phyloP scores from a whole-genome alignment of 73 alveolate species.

The Stentor roeselii region DNA sequence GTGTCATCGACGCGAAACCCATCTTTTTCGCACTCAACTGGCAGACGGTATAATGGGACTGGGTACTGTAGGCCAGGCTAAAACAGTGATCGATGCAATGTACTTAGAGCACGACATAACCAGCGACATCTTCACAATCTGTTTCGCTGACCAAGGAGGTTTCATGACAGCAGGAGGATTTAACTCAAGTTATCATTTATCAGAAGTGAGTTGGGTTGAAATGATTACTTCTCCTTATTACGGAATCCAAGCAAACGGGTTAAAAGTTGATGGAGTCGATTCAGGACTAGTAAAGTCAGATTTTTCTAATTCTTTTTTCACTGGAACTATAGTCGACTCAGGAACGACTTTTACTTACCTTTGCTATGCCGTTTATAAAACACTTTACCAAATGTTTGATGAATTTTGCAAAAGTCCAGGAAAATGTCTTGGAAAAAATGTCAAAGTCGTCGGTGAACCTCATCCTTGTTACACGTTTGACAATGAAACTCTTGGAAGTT shows the following conservation, averaged over 20 bases:
- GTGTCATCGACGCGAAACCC: conserved; percentile 82
- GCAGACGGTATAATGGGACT: conserved; percentile 93
- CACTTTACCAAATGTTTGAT: neutral
- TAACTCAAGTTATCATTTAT: conserved; percentile 40
- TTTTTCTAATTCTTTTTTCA: neutral
- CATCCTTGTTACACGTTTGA: neutral
- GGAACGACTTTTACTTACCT: conserved; percentile 78
- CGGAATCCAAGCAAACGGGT: neutral
- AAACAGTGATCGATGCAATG: conserved; percentile 58
- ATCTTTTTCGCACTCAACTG: conserved; percentile 69
- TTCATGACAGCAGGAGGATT: conserved; percentile 75
- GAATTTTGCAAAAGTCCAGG: neutral
- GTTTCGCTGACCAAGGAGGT: conserved; percentile 67
- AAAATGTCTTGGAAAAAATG: neutral
- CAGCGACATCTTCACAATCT: conserved; percentile 61
- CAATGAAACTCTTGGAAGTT: neutral
- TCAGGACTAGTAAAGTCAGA: conserved; percentile 14
- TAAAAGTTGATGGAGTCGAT: neutral
- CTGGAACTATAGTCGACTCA: conserved; percentile 55
- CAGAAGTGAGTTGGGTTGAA: conserved; percentile 37
- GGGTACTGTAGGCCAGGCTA: conserved; percentile 30
- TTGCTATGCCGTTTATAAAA: neutral
- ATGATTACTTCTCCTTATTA: neutral
- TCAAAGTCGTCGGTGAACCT: neutral
- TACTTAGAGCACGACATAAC: conserved; percentile 39